Evolutionary conservation across 768 basidiomycete species (phyloP).

Genomic region (Boletus edulis): DNA sequence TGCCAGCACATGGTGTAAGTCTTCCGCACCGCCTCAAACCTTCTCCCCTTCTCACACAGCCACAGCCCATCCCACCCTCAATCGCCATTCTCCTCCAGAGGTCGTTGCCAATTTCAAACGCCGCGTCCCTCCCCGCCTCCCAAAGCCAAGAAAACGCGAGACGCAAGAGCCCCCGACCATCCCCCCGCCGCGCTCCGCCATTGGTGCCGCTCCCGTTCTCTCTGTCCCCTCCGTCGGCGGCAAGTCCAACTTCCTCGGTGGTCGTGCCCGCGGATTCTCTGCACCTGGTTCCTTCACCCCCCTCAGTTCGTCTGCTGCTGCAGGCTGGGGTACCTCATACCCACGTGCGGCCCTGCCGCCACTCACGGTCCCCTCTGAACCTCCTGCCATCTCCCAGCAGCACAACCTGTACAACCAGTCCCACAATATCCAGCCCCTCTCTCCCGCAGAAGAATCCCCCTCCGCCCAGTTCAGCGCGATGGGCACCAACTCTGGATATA

Average conservation of each 20-base stretch:
- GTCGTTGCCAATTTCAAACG: slow-evolving; percentile 95
- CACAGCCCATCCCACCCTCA: slow-evolving; percentile 86
- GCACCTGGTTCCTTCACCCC: slow-evolving; percentile 80
- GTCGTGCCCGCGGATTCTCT: slow-evolving; percentile 76
- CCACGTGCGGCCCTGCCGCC: slow-evolving; percentile 71
- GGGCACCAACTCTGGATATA: slow-evolving; percentile 31
- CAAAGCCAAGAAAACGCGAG: slow-evolving; percentile 83
- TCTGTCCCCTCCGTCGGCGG: slow-evolving; percentile 46
- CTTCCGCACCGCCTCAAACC: slow-evolving; percentile 14
- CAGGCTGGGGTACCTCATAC: slow-evolving; percentile 61
- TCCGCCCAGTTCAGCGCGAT: slow-evolving; percentile 44
- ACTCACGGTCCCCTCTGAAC: slow-evolving; percentile 78
- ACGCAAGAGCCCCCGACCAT: slow-evolving; percentile 63
- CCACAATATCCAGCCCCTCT: slow-evolving; percentile 59
- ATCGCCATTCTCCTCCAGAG: slow-evolving; percentile 85
- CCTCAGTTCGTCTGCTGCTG: slow-evolving; percentile 53
- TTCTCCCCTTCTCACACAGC: slow-evolving; percentile 21
- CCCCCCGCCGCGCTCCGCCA: slow-evolving; percentile 74
- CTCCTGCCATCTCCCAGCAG: slow-evolving; percentile 57
- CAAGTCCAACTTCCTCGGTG: slow-evolving; percentile 42
- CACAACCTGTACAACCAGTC: slow-evolving; percentile 59
- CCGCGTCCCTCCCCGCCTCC: slow-evolving; percentile 89
- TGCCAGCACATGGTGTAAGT: slow-evolving; percentile 95
- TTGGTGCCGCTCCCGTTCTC: slow-evolving; percentile 66
- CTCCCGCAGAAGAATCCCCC: slow-evolving; percentile 69